Evolutionary conservation across 495 filamentous ascomycete species (phyloP).

Genomic region (Aspergillus kassunensis): DNA sequence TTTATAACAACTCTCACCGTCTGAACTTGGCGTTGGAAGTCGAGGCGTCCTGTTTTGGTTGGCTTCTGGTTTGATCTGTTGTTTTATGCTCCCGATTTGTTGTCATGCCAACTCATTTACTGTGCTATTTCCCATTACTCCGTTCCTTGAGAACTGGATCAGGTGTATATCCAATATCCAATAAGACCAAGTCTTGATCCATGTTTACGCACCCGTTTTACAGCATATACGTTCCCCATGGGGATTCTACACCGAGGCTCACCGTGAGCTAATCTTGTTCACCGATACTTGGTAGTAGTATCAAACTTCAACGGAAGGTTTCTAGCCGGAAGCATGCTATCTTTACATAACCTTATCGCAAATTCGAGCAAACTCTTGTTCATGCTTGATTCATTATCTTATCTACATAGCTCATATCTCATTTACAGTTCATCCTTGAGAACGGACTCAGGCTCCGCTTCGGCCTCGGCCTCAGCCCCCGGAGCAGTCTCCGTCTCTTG

Average conservation of each 20-base stretch:
- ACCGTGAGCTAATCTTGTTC: not conserved
- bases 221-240: too few species aligned
- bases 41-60: conserved; percentile 44
- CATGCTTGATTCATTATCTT: conserved; percentile 12
- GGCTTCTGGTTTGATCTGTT: conserved; percentile 33
- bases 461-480: conserved; percentile 16
- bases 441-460: conserved; percentile 16
- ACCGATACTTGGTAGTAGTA: not conserved
- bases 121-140: conserved; percentile 19
- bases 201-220: too few species aligned
- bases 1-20: conserved; percentile 36
- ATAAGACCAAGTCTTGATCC: conserved; percentile 13
- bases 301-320: too few species aligned
- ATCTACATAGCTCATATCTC: conserved; percentile 15
- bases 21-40: conserved; percentile 45
- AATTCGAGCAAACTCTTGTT: not conserved
- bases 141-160: conserved; percentile 14
- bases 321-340: too few species aligned
- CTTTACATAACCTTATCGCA: not conserved
- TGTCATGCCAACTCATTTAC: conserved; percentile 18
- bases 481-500: conserved; percentile 14
- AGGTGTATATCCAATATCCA: conserved; percentile 24
- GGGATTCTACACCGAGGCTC: not conserved
- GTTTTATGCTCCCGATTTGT: conserved; percentile 21
- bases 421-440: conserved; percentile 44